Conservation (phyloP, 805 yeast species). For the Lachancea dasiensis region DNA sequence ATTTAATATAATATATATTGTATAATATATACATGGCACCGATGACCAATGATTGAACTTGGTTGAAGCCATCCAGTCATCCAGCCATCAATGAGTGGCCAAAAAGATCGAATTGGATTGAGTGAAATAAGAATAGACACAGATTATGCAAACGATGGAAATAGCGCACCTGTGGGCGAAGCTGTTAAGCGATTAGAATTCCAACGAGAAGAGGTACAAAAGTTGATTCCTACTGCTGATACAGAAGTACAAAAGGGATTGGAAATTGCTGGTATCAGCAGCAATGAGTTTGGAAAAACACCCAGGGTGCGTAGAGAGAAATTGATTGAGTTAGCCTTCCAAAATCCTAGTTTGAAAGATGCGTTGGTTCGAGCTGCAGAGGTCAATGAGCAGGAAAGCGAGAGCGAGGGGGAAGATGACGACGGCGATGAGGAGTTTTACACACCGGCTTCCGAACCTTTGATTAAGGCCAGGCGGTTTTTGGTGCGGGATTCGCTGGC, state of each 20-base stretch:
- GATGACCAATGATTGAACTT: background rate
- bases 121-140: slow-evolving; percentile 8
- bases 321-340: slow-evolving; percentile 41
- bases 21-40: too few species aligned
- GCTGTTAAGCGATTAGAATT: slow-evolving; percentile 24
- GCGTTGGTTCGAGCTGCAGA: slow-evolving; percentile 10
- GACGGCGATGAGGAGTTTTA: slow-evolving; percentile 72
- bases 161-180: slow-evolving; percentile 26
- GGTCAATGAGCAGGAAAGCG: slow-evolving; percentile 32
- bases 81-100: background rate
- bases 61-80: background rate
- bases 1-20: too few species aligned
- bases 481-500: slow-evolving; percentile 49
- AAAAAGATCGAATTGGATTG: background rate
- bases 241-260: slow-evolving; percentile 50
- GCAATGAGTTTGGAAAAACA: slow-evolving; percentile 53
- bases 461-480: slow-evolving; percentile 45
- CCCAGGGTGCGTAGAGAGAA: slow-evolving; percentile 56
- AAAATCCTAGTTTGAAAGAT: slow-evolving; percentile 25
- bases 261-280: slow-evolving; percentile 49
- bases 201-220: slow-evolving; percentile 23
- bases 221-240: slow-evolving; percentile 58
- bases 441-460: slow-evolving; percentile 63
- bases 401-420: slow-evolving; percentile 54
- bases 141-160: slow-evolving; percentile 11